Conservation (phyloP, 2,329 filamentous ascomycete genomes). For the Dactylellina leptospora region DNA sequence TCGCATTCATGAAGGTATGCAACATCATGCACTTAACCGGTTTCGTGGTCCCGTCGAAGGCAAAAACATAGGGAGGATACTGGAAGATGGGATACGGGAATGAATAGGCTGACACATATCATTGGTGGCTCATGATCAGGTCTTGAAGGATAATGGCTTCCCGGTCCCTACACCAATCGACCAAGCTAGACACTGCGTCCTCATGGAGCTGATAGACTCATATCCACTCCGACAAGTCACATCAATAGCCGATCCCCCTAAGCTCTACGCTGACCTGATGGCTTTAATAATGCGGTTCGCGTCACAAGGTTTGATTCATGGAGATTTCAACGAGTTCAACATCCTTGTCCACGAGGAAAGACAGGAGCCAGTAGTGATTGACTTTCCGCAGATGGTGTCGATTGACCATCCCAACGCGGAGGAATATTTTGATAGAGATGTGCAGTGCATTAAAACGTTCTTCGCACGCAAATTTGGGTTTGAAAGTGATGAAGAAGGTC, state of each 20-base stretch:
- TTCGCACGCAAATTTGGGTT: constrained; percentile 91
- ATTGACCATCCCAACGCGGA: constrained; percentile 93
- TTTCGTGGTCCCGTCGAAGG: constrained; percentile 12
- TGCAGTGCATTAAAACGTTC: constrained; percentile 93
- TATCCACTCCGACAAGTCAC: constrained; percentile 91
- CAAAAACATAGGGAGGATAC: not conserved
- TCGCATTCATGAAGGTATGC: constrained; percentile 82
- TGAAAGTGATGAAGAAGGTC: constrained; percentile 79
- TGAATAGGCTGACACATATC: constrained; percentile 12
- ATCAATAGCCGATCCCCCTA: constrained; percentile 80
- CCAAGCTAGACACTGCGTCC: constrained; percentile 92
- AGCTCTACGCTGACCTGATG: constrained; percentile 91
- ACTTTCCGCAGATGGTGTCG: constrained; percentile 98
- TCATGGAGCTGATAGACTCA: constrained; percentile 93
- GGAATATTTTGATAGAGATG: constrained; percentile 97
- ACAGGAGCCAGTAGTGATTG: constrained; percentile 79
- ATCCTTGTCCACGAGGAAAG: constrained; percentile 85
- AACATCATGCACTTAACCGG: constrained; percentile 23
- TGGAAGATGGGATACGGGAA: not conserved
- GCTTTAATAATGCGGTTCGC: constrained; percentile 84
- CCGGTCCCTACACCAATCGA: constrained; percentile 86
- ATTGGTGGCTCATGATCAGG: constrained; percentile 42
- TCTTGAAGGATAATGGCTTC: constrained; percentile 82
- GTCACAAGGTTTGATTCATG: constrained; percentile 88
- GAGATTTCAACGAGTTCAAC: constrained; percentile 99